Conservation (phyloP, 2,329 filamentous ascomycete species). For the Fusarium mexicanum region DNA sequence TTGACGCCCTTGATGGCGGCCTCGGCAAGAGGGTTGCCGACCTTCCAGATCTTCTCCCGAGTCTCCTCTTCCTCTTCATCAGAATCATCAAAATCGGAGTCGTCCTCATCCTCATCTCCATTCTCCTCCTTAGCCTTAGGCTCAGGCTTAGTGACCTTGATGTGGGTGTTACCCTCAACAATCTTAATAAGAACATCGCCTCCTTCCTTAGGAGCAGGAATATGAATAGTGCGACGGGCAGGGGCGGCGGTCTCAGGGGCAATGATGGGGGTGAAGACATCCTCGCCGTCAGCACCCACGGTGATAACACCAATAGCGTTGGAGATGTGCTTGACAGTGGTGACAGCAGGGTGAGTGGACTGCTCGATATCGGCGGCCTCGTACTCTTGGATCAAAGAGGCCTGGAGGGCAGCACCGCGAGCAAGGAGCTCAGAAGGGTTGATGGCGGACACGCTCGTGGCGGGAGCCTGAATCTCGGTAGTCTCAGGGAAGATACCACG, state of each 20-base stretch:
- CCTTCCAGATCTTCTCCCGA: slow-evolving; percentile 92
- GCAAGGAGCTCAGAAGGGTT: slow-evolving; percentile 93
- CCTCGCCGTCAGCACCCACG: slow-evolving; percentile 65
- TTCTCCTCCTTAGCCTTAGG: slow-evolving; percentile 74
- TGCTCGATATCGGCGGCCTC: slow-evolving; percentile 94
- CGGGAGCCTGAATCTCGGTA: slow-evolving; percentile 83
- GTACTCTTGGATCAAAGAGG: slow-evolving; percentile 92
- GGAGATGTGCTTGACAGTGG: slow-evolving; percentile 88
- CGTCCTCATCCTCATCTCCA: slow-evolving; percentile 73
- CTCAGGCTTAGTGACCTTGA: slow-evolving; percentile 91
- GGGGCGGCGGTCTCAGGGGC: slow-evolving; percentile 89
- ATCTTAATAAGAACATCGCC: slow-evolving; percentile 91
- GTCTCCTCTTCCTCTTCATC: slow-evolving; percentile 86
- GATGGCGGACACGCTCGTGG: slow-evolving; percentile 79
- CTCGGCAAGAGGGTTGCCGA: slow-evolving; percentile 84
- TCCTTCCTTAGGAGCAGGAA: slow-evolving; percentile 79
- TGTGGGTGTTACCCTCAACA: slow-evolving; percentile 87
- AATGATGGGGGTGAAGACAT: slow-evolving; percentile 83
- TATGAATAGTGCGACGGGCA: slow-evolving; percentile 83
- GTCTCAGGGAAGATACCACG: slow-evolving; percentile 81
- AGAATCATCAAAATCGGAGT: slow-evolving; percentile 66
- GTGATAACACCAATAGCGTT: slow-evolving; percentile 89
- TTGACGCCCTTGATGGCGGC: slow-evolving; percentile 84
- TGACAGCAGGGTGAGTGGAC: slow-evolving; percentile 94
- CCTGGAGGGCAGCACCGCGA: slow-evolving; percentile 93